Base-by-base conservation (phyloP, 2,329 filamentous ascomycete species). In the Hysterium pulicare region DNA sequence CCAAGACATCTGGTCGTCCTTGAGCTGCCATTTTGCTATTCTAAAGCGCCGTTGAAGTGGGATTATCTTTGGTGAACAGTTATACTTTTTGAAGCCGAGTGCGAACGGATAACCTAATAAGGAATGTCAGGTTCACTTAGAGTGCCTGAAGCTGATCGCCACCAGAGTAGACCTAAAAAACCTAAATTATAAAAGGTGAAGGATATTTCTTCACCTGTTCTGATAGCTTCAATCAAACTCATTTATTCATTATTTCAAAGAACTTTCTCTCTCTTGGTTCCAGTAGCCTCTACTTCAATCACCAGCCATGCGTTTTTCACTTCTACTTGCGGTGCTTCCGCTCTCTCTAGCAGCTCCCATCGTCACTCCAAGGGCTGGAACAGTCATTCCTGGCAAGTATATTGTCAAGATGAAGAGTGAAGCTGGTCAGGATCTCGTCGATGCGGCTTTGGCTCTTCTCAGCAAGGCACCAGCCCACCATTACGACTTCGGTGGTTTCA, bases 391-490 rank as follows among this genome's bases (percentile, higher is more conserved):
- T 5, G 64, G 64, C 50, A 67, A 68, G 51, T 74, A 70, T 58
- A 71, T 74, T 39, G 66, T 74, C 55, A 72, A 70, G 61, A 43
- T 74, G 46, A 71, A 71, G 61, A 59, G 66, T 33, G 57, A 61
- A 28, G 54, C 58, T 46, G 44, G 58, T 31, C 46, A 61, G 10
- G 43, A 49, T 3, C 38, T 57, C 38, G 45, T 71, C 9, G 53
- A 65, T n/a, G 38, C 23, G 15, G 59, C 57, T 13, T 31, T 65
- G 32, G 50, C 47, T 38, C 40, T 59, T 15, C 44, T 67, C 16
- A 46, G 44, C 19, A 55, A 58, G 33, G 50, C 52, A 21, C 58
- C 63, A 23, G 47, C 53, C 15, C 64, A 70, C 34, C 57, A 62
- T 19, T 72, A 68, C 50, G 49, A 51, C 30, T 62, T 70, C 40